A percentile compares a stretch with the other conserved stretches of the same genome.
phyloP scores from a whole-genome alignment of 257 asterid genomes.

The Solanum etuberosum region DNA sequence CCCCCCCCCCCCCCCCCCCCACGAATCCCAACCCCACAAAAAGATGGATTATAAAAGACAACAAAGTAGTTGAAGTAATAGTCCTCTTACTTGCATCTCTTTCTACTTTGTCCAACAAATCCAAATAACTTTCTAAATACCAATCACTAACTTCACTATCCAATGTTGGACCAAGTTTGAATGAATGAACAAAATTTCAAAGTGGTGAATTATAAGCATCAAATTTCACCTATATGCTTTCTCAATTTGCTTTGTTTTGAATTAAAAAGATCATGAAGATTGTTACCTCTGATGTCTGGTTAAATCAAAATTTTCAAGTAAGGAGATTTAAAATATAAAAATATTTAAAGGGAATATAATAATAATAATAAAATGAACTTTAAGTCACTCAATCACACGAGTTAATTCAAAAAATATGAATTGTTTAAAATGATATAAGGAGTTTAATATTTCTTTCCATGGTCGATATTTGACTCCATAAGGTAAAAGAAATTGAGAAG shows the following conservation, averaged over 20 bases:
- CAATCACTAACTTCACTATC: neutral
- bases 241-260: neutral
- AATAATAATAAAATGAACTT: no score
- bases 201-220: neutral
- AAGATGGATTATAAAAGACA: neutral
- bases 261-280: neutral
- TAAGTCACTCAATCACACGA: no score
- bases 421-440: no score
- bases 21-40: neutral
- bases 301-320: neutral
- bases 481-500: no score
- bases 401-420: no score
- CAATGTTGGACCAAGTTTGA: neutral
- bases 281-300: neutral
- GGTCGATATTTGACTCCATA: no score
- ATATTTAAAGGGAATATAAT: no score
- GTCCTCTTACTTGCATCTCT: neutral
- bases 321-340: neutral
- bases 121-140: neutral
- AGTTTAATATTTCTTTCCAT: no score
- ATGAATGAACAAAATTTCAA: neutral
- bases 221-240: neutral
- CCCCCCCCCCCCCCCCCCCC: no score
- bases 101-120: neutral
- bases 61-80: neutral